Conservation (phyloP, 208 protist genomes). For the Leishmania tropica region DNA sequence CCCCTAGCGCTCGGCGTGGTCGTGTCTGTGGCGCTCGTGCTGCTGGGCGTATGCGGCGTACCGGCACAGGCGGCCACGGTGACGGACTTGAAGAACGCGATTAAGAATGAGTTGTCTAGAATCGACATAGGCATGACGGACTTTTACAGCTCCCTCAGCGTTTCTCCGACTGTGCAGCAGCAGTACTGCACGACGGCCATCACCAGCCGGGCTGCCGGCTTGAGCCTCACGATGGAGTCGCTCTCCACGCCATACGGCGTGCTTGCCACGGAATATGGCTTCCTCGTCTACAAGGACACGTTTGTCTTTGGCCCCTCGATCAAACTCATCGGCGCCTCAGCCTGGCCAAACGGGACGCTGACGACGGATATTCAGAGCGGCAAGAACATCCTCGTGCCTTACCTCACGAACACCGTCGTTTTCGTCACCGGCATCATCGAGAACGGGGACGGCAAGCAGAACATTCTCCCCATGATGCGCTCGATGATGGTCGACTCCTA, state of each 20-base stretch:
- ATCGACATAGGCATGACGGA: constrained; percentile 20
- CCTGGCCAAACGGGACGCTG: constrained; percentile 13
- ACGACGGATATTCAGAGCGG: constrained; percentile 19
- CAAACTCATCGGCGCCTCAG: constrained; percentile 27
- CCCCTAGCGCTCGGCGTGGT: background rate
- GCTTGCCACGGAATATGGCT: constrained; percentile 10
- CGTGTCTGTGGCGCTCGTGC: background rate
- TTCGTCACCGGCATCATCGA: constrained; percentile 24
- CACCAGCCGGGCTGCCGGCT: constrained; percentile 7
- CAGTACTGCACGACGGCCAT: constrained; percentile 26
- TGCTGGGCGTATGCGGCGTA: constrained; percentile 3
- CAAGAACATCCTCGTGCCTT: constrained; percentile 22
- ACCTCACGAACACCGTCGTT: constrained; percentile 19
- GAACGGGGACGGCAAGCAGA: background rate
- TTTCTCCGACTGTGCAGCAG: constrained; percentile 17
- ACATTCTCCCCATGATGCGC: constrained; percentile 25
- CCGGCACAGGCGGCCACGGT: constrained; percentile 16
- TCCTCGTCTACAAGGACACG: constrained; percentile 28
- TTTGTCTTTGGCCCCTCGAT: constrained; percentile 27
- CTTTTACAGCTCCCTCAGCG: constrained; percentile 24
- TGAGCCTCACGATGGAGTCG: constrained; percentile 32
- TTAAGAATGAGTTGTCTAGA: constrained; percentile 1
- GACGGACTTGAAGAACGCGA: constrained; percentile 9
- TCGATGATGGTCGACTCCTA: constrained; percentile 25
- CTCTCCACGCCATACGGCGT: constrained; percentile 17